phyloP scores from a whole-genome alignment of 1,284 basidiomycete species.

The Rhodotorula sp. region DNA sequence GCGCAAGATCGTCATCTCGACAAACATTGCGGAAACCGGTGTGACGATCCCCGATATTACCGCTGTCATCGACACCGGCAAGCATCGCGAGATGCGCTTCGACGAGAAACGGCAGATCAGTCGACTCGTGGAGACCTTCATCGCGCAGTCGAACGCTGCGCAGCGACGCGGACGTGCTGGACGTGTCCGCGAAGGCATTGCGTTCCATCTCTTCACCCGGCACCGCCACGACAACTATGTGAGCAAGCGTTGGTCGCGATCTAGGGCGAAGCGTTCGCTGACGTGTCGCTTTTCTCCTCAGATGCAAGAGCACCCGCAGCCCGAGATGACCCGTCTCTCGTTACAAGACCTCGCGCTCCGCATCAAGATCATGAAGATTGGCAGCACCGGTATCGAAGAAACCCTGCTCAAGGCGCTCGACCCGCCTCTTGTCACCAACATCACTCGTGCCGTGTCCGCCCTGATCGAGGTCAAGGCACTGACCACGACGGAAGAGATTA shows the following conservation, averaged over 20 bases:
- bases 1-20: constrained; percentile 54
- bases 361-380: constrained; percentile 96
- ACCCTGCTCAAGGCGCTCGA: constrained; percentile 85
- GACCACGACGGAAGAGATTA: constrained; percentile 85
- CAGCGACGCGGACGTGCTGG: constrained; percentile 90
- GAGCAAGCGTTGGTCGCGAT: too few species aligned
- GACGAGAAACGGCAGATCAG: constrained; percentile 98
- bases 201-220: constrained; percentile 95
- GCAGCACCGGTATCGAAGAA: constrained; percentile 77
- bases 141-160: constrained; percentile 89
- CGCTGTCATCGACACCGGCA: constrained; percentile 94
- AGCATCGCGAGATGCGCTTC: constrained; percentile 89
- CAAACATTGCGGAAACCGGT: constrained; percentile 82
- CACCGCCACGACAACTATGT: constrained; percentile 70
- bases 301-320: constrained; percentile 89
- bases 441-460: constrained; percentile 86
- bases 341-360: constrained; percentile 90
- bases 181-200: constrained; percentile 85
- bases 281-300: constrained; percentile 47
- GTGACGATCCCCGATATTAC: constrained; percentile 98
- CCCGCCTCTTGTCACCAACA: constrained; percentile 80
- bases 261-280: neutral
- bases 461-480: constrained; percentile 89
- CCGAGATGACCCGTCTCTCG: constrained; percentile 93
- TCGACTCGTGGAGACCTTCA: constrained; percentile 85